Evolutionary conservation across 257 asterid genomes (phyloP).

Genomic region (Nicotiana tomentosiformis): DNA sequence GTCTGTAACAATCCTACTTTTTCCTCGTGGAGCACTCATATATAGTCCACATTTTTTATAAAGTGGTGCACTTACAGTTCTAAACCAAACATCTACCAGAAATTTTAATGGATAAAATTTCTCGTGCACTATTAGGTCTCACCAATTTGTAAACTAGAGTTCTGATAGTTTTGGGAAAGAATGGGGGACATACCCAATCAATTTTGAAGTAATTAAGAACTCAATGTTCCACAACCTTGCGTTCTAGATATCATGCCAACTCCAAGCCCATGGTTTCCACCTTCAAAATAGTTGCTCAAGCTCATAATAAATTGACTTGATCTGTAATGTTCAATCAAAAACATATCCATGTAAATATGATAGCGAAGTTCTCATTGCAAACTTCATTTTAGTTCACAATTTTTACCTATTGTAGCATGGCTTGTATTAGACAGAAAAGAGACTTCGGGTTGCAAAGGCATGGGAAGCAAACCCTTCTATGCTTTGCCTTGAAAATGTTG

Average conservation of each 20-base stretch:
- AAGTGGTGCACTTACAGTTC: not conserved
- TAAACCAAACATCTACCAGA: not conserved
- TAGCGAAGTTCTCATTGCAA: not conserved
- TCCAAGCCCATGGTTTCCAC: not conserved
- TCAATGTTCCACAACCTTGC: not conserved
- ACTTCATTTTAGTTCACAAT: not conserved
- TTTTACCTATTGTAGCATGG: not conserved
- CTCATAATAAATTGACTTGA: constrained; percentile 9
- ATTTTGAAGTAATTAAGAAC: not conserved
- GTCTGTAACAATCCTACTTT: not conserved
- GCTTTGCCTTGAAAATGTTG: constrained; percentile 6
- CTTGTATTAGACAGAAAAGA: constrained; percentile 5
- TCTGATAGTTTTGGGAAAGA: too few species aligned
- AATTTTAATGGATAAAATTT: not conserved
- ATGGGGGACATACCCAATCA: too few species aligned
- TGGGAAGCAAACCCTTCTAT: not conserved
- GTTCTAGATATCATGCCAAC: not conserved
- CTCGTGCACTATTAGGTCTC: not conserved
- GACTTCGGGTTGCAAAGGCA: constrained; percentile 6
- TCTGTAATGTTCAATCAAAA: constrained; percentile 10
- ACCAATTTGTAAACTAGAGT: not conserved
- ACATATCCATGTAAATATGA: not conserved
- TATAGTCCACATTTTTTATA: not conserved
- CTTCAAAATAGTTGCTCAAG: not conserved
- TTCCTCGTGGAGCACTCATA: not conserved